Evolutionary conservation across 805 yeast genomes (phyloP), one percentile per base, ranked within the genome.

Genomic region (Ogataea pilisensis): DNA sequence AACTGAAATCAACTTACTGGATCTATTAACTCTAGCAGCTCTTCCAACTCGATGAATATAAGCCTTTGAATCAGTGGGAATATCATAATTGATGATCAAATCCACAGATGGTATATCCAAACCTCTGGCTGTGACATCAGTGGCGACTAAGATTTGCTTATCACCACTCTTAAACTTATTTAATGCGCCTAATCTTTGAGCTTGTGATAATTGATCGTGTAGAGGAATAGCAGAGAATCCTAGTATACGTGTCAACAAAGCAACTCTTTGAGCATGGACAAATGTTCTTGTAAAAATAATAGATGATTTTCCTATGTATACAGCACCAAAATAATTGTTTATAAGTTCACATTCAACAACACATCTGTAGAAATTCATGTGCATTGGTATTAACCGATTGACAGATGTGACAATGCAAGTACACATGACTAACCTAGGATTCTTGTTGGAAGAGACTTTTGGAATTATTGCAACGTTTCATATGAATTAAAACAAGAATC

Each of bases 1-100:
- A 43, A 90, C 68, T 2, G 95, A 84, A 14, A 90, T 72, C 3
- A 96, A 85, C 59, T 82, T 85, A 36, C 96, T 95, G 0, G 91
- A 78, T 52, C 89, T 75, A 16, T 95, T 95, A 1, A 95, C 95
- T 63, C 96, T 82, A 2, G 97, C 96, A 11, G 99, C 91, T 78
- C 99, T 86, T 69, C 99, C 99, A 9, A 91, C 95, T 63, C 99
- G 73, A 65, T 93, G 99, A 39, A 93, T 89, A 55, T 87, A 93
- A 48, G 93, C 96, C 57, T 93, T 96, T 3, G 98, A 86, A 57
- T 93, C 97, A 0, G 93, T 89, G 5, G 99, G 99, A 19, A 93
- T 78, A 57, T 93, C 98, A 57, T 77, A 93, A 60, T 93, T 93
- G 20, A 93, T 66, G 20, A 93, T 98, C 51, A 93, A 69, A 57